These are phyloP conservation scores for Picochlorum sp. DNA, from an alignment of 139 green algal species.

Conservation along the genomic window DNA sequence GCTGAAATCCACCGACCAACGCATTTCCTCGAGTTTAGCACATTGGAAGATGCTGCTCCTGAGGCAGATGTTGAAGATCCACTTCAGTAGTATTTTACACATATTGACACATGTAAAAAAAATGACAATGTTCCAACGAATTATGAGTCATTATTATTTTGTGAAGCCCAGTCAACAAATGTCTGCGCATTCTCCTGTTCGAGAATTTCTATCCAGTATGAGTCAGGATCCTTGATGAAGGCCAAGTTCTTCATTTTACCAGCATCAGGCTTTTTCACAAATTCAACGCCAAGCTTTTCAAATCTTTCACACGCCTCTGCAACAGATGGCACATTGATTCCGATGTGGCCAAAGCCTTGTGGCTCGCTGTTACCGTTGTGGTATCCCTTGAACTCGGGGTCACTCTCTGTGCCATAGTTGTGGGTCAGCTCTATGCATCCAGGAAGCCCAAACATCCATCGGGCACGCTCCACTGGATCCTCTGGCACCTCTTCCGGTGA, in stretches of 20 bases:
- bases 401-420: constrained; percentile 81
- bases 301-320: constrained; percentile 69
- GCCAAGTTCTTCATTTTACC: constrained; percentile 74
- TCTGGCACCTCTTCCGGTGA: constrained; percentile 46
- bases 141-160: constrained; percentile 2
- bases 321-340: constrained; percentile 73
- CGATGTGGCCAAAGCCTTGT: constrained; percentile 62
- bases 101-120: not conserved
- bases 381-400: constrained; percentile 63
- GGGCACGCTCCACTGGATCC: constrained; percentile 28
- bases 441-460: constrained; percentile 24
- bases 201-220: constrained; percentile 69
- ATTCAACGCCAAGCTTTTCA: constrained; percentile 68
- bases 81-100: constrained; percentile 43
- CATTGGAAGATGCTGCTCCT: constrained; percentile 72
- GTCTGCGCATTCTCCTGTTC: not conserved
- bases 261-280: constrained; percentile 83
- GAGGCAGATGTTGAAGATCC: constrained; percentile 88
- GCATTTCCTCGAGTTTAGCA: constrained; percentile 97
- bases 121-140: not conserved
- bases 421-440: constrained; percentile 73
- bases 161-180: constrained; percentile 19
- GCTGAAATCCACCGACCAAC: constrained; percentile 79
- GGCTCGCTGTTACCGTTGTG: constrained; percentile 81
- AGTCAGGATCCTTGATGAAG: constrained; percentile 71